Percentiles rank a stretch among this genome's conserved stretches.
Evolutionary conservation across 2,329 filamentous ascomycete species (phyloP).

Genomic region (Diaporthe ilicicola): DNA sequence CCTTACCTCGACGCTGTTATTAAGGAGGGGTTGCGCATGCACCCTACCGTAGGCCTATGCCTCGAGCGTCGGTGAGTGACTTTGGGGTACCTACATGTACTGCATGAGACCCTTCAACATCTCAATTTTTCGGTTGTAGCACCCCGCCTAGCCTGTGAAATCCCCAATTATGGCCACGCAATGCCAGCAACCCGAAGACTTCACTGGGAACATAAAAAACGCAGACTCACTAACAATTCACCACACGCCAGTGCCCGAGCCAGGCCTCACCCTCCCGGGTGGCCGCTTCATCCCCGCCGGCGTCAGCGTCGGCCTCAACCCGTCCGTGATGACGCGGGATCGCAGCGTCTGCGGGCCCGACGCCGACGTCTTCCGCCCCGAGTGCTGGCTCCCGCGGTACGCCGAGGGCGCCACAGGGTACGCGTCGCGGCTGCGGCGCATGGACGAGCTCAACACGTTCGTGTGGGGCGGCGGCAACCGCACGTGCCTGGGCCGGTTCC

Average conservation of each 20-base stretch:
- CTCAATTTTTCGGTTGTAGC: no score
- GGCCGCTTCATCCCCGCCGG: slow-evolving; percentile 16
- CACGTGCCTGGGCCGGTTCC: slow-evolving; percentile 20
- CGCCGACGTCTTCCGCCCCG: slow-evolving; percentile 18
- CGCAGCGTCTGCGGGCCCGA: slow-evolving; percentile 4
- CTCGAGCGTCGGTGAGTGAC: no score
- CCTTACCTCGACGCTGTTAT: slow-evolving; percentile 50
- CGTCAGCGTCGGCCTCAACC: slow-evolving; percentile 14
- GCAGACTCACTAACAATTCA: neutral
- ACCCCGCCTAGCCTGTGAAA: no score
- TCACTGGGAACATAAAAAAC: neutral
- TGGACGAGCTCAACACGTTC: slow-evolving; percentile 19
- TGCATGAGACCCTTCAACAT: no score
- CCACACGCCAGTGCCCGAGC: neutral
- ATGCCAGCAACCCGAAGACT: neutral
- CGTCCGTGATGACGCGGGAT: slow-evolving; percentile 19
- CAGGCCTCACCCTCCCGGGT: slow-evolving; percentile 2
- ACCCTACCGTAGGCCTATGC: slow-evolving; percentile 44
- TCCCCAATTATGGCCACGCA: no score
- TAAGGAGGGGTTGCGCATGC: slow-evolving; percentile 49
- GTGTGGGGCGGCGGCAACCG: slow-evolving; percentile 12
- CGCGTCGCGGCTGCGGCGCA: neutral
- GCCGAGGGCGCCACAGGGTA: neutral
- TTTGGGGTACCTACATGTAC: no score
- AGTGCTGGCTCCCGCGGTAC: slow-evolving; percentile 8